phyloP scores from a whole-genome alignment of 2,329 filamentous ascomycete genomes.

The Bimuria novae-zelandiae region DNA sequence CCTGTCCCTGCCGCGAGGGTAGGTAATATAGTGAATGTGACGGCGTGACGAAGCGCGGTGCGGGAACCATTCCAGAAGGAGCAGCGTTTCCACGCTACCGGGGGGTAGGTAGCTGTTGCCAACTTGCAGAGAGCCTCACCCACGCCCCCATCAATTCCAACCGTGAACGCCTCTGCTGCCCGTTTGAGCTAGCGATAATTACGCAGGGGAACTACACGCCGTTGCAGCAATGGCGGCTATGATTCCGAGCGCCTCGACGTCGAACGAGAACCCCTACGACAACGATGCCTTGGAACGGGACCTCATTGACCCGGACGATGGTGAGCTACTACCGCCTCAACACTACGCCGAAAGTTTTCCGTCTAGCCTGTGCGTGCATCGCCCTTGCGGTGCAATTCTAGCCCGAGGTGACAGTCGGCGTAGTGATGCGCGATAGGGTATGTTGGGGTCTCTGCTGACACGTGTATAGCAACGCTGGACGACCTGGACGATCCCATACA shows the following conservation, averaged over 20 bases:
- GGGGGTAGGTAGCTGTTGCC: conserved; percentile 21
- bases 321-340: conserved; percentile 37
- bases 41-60: conserved; percentile 30
- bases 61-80: conserved; percentile 28
- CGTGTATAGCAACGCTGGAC: conserved; percentile 73
- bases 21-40: conserved; percentile 34
- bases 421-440: background rate
- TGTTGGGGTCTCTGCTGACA: conserved; percentile 12
- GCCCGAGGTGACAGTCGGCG: too few species aligned
- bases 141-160: conserved; percentile 16
- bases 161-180: conserved; percentile 21
- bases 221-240: conserved; percentile 49
- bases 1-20: conserved; percentile 19
- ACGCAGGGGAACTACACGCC: conserved; percentile 14
- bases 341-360: conserved; percentile 1
- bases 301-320: conserved; percentile 59
- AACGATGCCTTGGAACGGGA: conserved; percentile 54
- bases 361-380: conserved; percentile 9
- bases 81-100: conserved; percentile 24
- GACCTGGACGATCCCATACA: conserved; percentile 89
- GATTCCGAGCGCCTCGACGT: conserved; percentile 48
- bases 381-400: background rate
- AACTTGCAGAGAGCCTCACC: conserved; percentile 35
- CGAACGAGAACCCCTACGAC: conserved; percentile 47
- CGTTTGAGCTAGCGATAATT: conserved; percentile 19